A percentile compares a stretch with the other conserved stretches of the same genome.
These are phyloP conservation scores for Madurella fahalii DNA, from an alignment of 2,329 filamentous ascomycete genomes.

Conservation along the genomic window DNA sequence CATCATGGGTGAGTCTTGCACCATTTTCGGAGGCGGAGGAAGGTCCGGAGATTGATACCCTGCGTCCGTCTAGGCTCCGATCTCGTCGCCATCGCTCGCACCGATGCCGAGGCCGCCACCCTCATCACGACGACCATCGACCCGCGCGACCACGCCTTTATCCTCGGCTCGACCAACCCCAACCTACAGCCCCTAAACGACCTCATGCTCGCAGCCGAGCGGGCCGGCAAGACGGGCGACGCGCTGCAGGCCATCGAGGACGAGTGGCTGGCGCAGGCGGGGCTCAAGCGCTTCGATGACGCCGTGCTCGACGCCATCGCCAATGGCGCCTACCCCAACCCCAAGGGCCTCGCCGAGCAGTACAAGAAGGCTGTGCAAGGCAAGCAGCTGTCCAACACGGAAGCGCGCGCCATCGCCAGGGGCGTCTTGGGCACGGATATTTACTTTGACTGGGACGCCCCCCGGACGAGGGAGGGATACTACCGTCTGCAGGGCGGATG, in stretches of 20 bases:
- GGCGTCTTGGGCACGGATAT: conserved; percentile 74
- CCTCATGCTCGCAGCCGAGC: conserved; percentile 83
- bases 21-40: neutral
- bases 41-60: neutral
- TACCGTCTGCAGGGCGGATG: conserved; percentile 91
- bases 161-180: conserved; percentile 84
- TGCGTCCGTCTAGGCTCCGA: conserved; percentile 58
- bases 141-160: conserved; percentile 89
- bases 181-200: conserved; percentile 79
- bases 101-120: conserved; percentile 95
- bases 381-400: conserved; percentile 67
- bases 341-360: conserved; percentile 60
- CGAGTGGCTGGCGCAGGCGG: conserved; percentile 73
- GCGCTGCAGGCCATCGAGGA: conserved; percentile 91
- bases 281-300: conserved; percentile 84
- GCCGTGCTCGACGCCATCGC: conserved; percentile 82
- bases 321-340: conserved; percentile 61
- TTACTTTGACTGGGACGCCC: conserved; percentile 92
- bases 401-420: conserved; percentile 76
- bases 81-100: conserved; percentile 86
- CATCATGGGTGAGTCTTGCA: conserved; percentile 73
- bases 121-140: conserved; percentile 97
- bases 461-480: conserved; percentile 89
- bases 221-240: conserved; percentile 71
- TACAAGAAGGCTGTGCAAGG: conserved; percentile 69